Evolutionary conservation across 306 rosid genomes (phyloP), one percentile per base, ranked within the genome.

Genomic region (Mimosa bimucronata): DNA sequence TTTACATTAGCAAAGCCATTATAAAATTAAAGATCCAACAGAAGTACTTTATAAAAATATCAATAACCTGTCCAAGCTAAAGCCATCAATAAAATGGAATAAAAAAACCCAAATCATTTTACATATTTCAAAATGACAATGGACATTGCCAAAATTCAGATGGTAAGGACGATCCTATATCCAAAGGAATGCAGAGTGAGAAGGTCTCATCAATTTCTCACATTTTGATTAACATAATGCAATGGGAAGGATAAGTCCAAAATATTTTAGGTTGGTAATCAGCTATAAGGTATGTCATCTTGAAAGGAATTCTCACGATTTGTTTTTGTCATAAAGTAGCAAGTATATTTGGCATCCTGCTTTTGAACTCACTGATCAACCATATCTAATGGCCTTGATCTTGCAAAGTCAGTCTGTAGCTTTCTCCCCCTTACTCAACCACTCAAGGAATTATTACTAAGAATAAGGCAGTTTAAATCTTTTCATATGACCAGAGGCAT

Each of bases 31-130:
- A 45, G 16, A 45, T 45, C 9, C 45, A 73, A 83, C n/a, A 28
- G 52, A 38, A 67, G 61, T 52, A 68, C 25, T 25, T 83, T 12
- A 86, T 66, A 64, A 78, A 12, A 61, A 67, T 73, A 74, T 4
- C 25, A 74, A 57, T 25, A 37, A 30, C 13, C 34, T 16, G 19
- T 64, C 30, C 82, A 37, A 77, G 46, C 66, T 66, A 57, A 73
- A 26, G 67, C 37, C 4, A 52, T 45, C 79, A 34, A 69, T 57
- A 60, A 79, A 73, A 42, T 53, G 21, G 23, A 76, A 71, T 71
- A n/a, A 15, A 23, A 65, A 75, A 76, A 23, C 9, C 52, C 14
- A 71, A 65, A 34, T 38, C 45, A 50, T 57, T 76, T 71, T 55
- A 30, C 67, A 75, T 46, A n/a, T n/a, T n/a, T 11, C 53, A 75